Percentiles rank a stretch among this genome's conserved stretches.
phyloP scores from a whole-genome alignment of 768 basidiomycete genomes.

The Calocybe cyanea region DNA sequence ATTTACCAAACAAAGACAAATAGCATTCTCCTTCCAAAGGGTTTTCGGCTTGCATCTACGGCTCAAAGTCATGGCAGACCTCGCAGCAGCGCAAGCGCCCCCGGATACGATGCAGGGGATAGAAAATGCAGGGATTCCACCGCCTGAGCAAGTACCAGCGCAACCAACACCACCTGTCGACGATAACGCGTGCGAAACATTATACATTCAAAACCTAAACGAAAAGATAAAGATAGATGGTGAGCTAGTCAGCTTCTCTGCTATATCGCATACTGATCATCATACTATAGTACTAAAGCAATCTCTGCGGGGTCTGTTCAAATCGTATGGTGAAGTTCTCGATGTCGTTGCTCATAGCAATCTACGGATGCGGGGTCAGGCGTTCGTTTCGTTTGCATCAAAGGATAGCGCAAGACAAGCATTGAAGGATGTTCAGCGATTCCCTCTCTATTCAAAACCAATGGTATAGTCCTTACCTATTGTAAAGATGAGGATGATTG shows the following conservation, averaged over 20 bases:
- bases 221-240: conserved; percentile 87
- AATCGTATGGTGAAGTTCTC: conserved; percentile 87
- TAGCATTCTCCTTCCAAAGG: too few relatives aligned
- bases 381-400: conserved; percentile 89
- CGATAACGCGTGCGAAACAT: conserved; percentile 70
- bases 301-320: conserved; percentile 85
- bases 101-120: conserved; percentile 31
- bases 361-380: conserved; percentile 97
- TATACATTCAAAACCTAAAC: conserved; percentile 96
- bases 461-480: conserved; percentile 63
- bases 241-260: conserved; percentile 21
- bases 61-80: conserved; percentile 23
- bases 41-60: not conserved
- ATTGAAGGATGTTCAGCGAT: conserved; percentile 87
- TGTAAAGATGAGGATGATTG: too few relatives aligned
- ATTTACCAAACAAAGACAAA: not conserved
- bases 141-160: not conserved
- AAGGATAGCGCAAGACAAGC: conserved; percentile 84
- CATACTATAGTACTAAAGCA: conserved; percentile 71
- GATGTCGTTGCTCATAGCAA: conserved; percentile 96
- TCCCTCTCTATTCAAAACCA: conserved; percentile 94
- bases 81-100: conserved; percentile 22
- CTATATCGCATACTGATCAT: not conserved
- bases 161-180: conserved; percentile 22
- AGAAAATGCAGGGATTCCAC: conserved; percentile 12